Conservation (phyloP, 2,329 filamentous ascomycete species). For the Verticillium longisporum region DNA sequence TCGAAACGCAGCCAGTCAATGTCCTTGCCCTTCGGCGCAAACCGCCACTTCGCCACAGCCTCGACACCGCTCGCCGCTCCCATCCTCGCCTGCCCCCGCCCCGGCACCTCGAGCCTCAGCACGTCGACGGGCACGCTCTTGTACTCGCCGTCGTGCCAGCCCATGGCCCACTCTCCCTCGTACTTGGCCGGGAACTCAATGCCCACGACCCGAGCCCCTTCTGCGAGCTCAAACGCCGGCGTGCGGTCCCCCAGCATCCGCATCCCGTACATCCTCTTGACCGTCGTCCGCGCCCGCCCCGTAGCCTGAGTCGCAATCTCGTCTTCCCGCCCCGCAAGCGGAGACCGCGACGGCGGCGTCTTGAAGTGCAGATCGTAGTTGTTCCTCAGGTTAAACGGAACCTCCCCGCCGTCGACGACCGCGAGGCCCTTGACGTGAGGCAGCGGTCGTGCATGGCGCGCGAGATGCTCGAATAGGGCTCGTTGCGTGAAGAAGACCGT, state of each 20-base stretch:
- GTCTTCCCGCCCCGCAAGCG: constrained; percentile 29
- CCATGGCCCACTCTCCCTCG: constrained; percentile 49
- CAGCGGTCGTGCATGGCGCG: constrained; percentile 46
- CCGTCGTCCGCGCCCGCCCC: constrained; percentile 37
- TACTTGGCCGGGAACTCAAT: constrained; percentile 44
- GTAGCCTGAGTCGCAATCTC: constrained; percentile 36
- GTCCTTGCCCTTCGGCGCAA: constrained; percentile 34
- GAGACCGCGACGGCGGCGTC: constrained; percentile 29
- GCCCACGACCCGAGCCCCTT: constrained; percentile 42
- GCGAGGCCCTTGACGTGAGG: constrained; percentile 40
- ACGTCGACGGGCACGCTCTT: constrained; percentile 43
- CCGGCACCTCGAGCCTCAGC: constrained; percentile 40
- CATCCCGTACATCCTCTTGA: constrained; percentile 40
- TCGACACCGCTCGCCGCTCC: constrained; percentile 38
- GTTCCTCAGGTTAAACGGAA: constrained; percentile 33
- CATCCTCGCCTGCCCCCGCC: constrained; percentile 36
- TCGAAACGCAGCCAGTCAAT: constrained; percentile 54
- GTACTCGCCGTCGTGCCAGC: constrained; percentile 46
- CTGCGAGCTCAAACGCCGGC: constrained; percentile 36
- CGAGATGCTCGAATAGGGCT: constrained; percentile 45
- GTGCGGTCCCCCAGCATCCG: constrained; percentile 37
- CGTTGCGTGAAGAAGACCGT: constrained; percentile 50
- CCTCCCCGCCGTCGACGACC: constrained; percentile 35
- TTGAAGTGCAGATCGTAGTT: constrained; percentile 48
- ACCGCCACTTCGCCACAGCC: constrained; percentile 47